phyloP scores from a whole-genome alignment of 441 rosid species.

The Metrosideros polymorpha region DNA sequence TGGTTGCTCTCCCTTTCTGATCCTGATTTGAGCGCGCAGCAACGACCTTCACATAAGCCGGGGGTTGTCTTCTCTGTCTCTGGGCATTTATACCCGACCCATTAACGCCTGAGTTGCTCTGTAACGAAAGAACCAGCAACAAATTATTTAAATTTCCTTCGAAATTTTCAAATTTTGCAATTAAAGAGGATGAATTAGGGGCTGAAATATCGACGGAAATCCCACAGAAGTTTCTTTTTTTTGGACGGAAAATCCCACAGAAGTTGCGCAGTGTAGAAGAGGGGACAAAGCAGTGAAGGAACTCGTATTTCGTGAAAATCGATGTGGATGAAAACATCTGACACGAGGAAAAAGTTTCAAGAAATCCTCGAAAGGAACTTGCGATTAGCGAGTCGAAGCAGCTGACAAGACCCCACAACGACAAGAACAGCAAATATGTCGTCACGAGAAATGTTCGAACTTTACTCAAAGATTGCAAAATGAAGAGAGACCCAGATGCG shows the following conservation, averaged over 20 bases:
- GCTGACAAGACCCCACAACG: neutral
- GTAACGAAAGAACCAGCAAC: constrained; percentile 5
- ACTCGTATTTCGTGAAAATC: neutral
- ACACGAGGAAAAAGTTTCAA: neutral
- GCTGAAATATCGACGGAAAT: neutral
- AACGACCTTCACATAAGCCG: constrained; percentile 32
- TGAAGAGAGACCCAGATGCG: neutral
- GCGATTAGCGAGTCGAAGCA: neutral
- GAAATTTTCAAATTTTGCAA: neutral
- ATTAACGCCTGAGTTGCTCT: constrained; percentile 50
- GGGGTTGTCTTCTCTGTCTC: constrained; percentile 23
- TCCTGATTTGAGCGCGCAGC: constrained; percentile 25
- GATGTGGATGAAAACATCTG: neutral
- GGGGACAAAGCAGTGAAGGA: neutral
- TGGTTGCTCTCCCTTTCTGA: neutral
- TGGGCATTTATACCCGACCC: constrained; percentile 34
- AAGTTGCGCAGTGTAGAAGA: neutral
- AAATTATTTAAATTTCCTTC: neutral
- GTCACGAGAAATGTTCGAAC: neutral
- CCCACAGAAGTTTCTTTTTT: neutral
- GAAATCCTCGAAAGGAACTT: neutral
- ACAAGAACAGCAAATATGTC: neutral
- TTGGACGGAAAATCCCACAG: neutral
- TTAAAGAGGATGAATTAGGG: neutral
- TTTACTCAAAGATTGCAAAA: neutral